phyloP scores from a whole-genome alignment of 257 asterid species.

The Solanum raphanifolium region DNA sequence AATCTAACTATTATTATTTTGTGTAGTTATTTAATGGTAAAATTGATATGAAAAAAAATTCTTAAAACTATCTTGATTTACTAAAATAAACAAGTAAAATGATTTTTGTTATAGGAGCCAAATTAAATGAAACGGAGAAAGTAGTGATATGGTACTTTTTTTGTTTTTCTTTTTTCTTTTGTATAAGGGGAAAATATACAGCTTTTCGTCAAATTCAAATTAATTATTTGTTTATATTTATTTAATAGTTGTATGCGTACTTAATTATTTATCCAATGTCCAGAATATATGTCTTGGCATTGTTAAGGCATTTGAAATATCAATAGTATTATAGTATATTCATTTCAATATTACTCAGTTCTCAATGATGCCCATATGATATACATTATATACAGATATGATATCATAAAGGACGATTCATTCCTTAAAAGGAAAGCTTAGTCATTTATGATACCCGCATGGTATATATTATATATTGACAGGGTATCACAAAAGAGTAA shows the following conservation, averaged over 20 bases:
- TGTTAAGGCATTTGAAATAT: not conserved
- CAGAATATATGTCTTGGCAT: not conserved
- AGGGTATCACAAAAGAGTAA: not conserved
- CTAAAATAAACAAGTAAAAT: not conserved
- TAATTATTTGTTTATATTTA: too few species aligned
- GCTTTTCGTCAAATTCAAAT: not conserved
- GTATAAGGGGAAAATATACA: not conserved
- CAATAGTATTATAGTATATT: not conserved
- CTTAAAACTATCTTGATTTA: not conserved
- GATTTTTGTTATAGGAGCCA: not conserved
- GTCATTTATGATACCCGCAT: not conserved
- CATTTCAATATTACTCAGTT: not conserved
- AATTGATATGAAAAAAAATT: too few species aligned
- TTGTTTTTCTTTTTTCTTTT: too few species aligned
- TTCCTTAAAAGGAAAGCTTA: not conserved
- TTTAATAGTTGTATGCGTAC: not conserved
- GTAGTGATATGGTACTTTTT: not conserved
- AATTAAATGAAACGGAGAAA: not conserved
- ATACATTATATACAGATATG: not conserved
- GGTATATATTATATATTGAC: not conserved
- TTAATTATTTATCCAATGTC: not conserved
- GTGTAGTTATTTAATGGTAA: too few species aligned
- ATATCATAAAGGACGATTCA: not conserved
- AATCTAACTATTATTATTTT: too few species aligned
- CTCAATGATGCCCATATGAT: not conserved